These are phyloP conservation scores for Wickerhamiella allomyrinae DNA, from an alignment of 805 yeast genomes.

Conservation along the genomic window DNA sequence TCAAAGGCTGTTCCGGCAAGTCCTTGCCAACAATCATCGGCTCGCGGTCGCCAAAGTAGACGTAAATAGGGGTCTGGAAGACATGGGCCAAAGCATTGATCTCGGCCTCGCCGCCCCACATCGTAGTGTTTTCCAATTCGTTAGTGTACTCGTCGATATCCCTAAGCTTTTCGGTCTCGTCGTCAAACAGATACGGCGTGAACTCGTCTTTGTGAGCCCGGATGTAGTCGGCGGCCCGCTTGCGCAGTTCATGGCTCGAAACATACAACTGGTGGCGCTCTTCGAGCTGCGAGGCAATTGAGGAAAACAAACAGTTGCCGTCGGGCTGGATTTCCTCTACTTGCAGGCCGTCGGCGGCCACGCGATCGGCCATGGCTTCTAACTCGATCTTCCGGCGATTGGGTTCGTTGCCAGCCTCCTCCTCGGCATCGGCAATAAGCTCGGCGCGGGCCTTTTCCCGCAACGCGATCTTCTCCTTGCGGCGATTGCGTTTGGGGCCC, in stretches of 20 bases:
- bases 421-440: conserved; percentile 50
- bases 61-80: conserved; percentile 60
- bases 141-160: conserved; percentile 56
- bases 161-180: conserved; percentile 45
- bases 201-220: conserved; percentile 51
- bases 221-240: conserved; percentile 52
- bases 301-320: conserved; percentile 86
- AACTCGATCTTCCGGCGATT: conserved; percentile 61
- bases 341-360: conserved; percentile 34
- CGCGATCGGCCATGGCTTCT: conserved; percentile 43
- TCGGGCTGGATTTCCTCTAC: conserved; percentile 72
- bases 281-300: conserved; percentile 63
- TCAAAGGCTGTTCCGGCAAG: conserved; percentile 34
- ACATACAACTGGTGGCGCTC: conserved; percentile 32
- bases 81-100: conserved; percentile 63
- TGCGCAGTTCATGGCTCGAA: conserved; percentile 42
- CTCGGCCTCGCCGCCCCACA: conserved; percentile 97
- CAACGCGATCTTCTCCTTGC: conserved; percentile 66
- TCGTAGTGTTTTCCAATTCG: conserved; percentile 58
- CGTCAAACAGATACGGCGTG: conserved; percentile 73
- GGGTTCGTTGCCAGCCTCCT: conserved; percentile 52
- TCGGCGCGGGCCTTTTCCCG: conserved; percentile 55
- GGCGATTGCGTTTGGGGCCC: conserved; percentile 50
- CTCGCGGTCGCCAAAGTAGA: conserved; percentile 65
- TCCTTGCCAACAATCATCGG: conserved; percentile 48